A percentile compares a stretch with the other conserved stretches of the same genome.
Conservation (phyloP, 768 basidiomycete genomes). For the Coprinopsis marcescibilis region DNA sequence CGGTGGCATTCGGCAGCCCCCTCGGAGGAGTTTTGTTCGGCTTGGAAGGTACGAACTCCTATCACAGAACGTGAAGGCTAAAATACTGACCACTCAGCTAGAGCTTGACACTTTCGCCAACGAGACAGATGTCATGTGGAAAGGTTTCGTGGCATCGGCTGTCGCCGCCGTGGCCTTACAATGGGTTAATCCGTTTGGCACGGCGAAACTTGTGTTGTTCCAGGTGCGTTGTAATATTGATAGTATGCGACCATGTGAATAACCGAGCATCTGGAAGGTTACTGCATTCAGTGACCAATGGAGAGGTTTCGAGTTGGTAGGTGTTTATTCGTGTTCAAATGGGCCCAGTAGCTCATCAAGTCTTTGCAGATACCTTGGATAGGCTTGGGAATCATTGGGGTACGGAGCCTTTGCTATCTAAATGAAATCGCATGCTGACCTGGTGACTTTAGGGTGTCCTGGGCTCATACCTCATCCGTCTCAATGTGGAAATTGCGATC, state of each 20-base stretch:
- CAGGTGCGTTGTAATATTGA: constrained; percentile 36
- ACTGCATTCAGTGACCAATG: constrained; percentile 56
- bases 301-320: constrained; percentile 68
- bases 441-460: constrained; percentile 46
- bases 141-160: constrained; percentile 85
- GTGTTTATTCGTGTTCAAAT: constrained; percentile 11
- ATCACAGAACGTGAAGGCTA: neutral
- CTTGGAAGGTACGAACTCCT: constrained; percentile 48
- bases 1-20: constrained; percentile 85
- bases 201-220: constrained; percentile 77
- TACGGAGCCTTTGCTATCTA: constrained; percentile 23
- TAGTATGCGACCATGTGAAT: neutral
- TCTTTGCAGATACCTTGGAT: constrained; percentile 62
- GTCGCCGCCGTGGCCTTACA: constrained; percentile 82
- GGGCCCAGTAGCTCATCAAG: constrained; percentile 1
- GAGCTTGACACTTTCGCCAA: constrained; percentile 65
- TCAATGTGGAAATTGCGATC: constrained; percentile 60
- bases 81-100: constrained; percentile 14
- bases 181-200: constrained; percentile 81
- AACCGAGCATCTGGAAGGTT: constrained; percentile 30
- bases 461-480: constrained; percentile 58
- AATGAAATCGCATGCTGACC: neutral
- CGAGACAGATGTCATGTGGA: constrained; percentile 76
- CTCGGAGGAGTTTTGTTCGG: constrained; percentile 84
- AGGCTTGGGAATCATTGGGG: constrained; percentile 55